Conservation (phyloP, 2,329 filamentous ascomycete genomes). For the Trichoderma cornu-damae region DNA sequence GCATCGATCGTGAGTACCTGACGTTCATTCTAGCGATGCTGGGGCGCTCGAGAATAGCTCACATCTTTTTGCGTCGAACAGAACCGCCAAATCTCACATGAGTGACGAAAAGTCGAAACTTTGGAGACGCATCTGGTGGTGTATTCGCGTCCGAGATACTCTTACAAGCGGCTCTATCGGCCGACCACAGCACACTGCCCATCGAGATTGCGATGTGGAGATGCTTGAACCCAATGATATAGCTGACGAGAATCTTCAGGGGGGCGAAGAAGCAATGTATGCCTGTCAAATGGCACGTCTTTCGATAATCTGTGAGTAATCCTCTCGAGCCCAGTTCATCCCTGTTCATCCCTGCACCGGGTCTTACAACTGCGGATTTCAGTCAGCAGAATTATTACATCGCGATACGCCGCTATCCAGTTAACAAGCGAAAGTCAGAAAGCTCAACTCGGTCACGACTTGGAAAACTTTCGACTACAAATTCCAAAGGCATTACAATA, state of each 20-base stretch:
- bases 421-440: not conserved
- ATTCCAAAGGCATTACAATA: not conserved
- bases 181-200: not conserved
- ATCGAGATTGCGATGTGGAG: not conserved
- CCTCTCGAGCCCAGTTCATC: too few relatives aligned
- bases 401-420: not conserved
- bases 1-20: constrained; percentile 3
- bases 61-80: not conserved
- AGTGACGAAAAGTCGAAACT: not conserved
- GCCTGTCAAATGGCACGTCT: constrained; percentile 1
- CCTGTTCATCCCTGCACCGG: not conserved
- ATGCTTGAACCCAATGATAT: not conserved
- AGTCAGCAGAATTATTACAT: not conserved
- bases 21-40: accelerated
- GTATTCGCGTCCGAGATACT: not conserved
- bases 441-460: not conserved
- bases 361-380: not conserved
- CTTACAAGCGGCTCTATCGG: not conserved
- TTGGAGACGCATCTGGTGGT: constrained; percentile 6
- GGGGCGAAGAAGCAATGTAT: not conserved
- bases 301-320: not conserved
- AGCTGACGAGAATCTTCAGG: not conserved
- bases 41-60: not conserved
- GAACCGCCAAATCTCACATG: constrained; percentile 3
- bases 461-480: not conserved